phyloP scores from a whole-genome alignment of 2,329 filamentous ascomycete genomes.

The Lachnellula subtilissima region DNA sequence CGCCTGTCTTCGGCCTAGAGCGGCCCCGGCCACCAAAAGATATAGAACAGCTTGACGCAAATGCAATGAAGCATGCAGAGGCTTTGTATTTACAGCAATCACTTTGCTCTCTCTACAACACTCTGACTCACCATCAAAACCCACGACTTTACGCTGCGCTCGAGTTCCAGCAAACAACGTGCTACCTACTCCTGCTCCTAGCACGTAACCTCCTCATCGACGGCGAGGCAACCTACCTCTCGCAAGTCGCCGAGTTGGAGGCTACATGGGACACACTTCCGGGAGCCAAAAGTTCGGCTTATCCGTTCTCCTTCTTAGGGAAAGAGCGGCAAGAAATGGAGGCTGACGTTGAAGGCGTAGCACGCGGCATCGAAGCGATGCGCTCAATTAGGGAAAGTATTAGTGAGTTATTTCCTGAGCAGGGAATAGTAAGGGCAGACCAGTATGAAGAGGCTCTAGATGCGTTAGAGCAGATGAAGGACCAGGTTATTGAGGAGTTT shows the following conservation, averaged over 20 bases:
- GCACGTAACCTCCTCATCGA: slow-evolving; percentile 11
- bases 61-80: slow-evolving; percentile 22
- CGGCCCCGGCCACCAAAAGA: slow-evolving; percentile 20
- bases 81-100: slow-evolving; percentile 7
- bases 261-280: slow-evolving; percentile 9
- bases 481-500: slow-evolving; percentile 15
- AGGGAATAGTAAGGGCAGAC: slow-evolving; percentile 12
- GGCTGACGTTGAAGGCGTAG: slow-evolving; percentile 2
- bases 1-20: neutral
- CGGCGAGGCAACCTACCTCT: slow-evolving; percentile 13
- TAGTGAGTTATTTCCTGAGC: slow-evolving; percentile 13
- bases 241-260: slow-evolving; percentile 8
- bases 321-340: slow-evolving; percentile 11
- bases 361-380: slow-evolving; percentile 11
- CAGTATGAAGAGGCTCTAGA: slow-evolving; percentile 13
- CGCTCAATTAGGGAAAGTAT: slow-evolving; percentile 3
- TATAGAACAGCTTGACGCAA: slow-evolving; percentile 34
- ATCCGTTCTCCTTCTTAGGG: slow-evolving; percentile 11
- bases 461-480: slow-evolving; percentile 13
- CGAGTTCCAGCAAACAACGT: slow-evolving; percentile 14
- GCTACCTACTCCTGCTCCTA: slow-evolving; percentile 6
- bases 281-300: slow-evolving; percentile 1
- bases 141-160: slow-evolving; percentile 10
- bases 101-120: slow-evolving; percentile 13
- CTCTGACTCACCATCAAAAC: slow-evolving; percentile 2